These are phyloP conservation scores for Chlorella ohadii DNA, from an alignment of 139 green algal genomes.

Conservation along the genomic window DNA sequence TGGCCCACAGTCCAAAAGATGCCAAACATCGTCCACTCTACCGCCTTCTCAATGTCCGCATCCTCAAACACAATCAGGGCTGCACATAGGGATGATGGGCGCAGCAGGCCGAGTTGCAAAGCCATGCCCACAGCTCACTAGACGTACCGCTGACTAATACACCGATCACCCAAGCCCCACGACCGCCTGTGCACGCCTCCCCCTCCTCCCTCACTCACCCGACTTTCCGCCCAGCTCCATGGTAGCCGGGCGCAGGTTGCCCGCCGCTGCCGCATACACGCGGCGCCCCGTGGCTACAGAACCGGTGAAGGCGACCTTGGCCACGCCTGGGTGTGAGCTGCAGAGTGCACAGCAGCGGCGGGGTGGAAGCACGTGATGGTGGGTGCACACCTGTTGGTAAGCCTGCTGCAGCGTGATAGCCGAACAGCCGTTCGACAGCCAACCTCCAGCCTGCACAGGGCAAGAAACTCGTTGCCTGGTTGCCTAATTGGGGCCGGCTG, in stretches of 20 bases:
- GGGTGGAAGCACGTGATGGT: not conserved
- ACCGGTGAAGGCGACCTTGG: slow-evolving; percentile 93
- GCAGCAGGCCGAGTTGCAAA: no score
- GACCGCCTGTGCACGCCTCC: no score
- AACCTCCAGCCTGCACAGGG: no score
- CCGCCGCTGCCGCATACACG: slow-evolving; percentile 72
- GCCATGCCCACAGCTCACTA: no score
- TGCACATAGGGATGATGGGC: not conserved
- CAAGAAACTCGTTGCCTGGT: no score
- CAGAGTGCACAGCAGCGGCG: not conserved
- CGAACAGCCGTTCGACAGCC: not conserved
- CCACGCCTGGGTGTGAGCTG: slow-evolving; percentile 61
- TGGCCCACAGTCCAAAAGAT: slow-evolving; percentile 72
- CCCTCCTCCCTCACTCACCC: not conserved
- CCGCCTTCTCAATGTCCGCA: slow-evolving; percentile 84
- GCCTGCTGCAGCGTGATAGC: not conserved
- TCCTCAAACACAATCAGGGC: slow-evolving; percentile 93
- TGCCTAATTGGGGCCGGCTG: no score
- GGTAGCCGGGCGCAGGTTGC: slow-evolving; percentile 72
- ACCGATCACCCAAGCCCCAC: no score
- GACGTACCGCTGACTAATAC: no score
- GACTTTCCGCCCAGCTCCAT: slow-evolving; percentile 91
- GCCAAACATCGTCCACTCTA: slow-evolving; percentile 94
- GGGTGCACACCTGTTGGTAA: not conserved
- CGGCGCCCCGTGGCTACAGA: slow-evolving; percentile 69